Evolutionary conservation across 176 grass and related monocot genomes (phyloP).

Genomic region (Typha latifolia): DNA sequence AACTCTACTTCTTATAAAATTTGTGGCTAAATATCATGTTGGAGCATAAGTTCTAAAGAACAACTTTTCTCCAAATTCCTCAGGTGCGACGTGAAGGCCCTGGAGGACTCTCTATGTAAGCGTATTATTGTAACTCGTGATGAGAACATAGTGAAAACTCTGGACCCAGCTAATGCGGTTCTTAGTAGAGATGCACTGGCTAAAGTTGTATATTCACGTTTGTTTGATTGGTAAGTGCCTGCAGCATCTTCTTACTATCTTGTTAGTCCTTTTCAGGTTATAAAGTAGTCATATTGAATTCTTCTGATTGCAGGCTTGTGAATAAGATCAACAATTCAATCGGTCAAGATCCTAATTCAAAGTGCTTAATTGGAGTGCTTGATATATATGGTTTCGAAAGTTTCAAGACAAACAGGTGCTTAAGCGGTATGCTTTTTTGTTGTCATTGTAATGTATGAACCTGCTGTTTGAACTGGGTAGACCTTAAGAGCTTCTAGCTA

Average conservation of each 20-base stretch:
- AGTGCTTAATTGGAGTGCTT: slow-evolving; percentile 85
- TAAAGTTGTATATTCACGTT: slow-evolving; percentile 82
- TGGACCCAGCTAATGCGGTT: slow-evolving; percentile 60
- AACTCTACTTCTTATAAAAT: slow-evolving; percentile 20
- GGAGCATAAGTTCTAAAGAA: not conserved
- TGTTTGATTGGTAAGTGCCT: slow-evolving; percentile 85
- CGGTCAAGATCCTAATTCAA: slow-evolving; percentile 93
- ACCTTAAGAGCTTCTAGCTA: not conserved
- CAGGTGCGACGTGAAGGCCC: slow-evolving; percentile 75
- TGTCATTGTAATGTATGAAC: not conserved
- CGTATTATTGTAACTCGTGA: slow-evolving; percentile 88
- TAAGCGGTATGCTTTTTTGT: slow-evolving; percentile 50
- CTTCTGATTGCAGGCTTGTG: slow-evolving; percentile 69
- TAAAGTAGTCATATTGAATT: not conserved
- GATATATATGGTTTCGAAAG: slow-evolving; percentile 99
- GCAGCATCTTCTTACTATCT: slow-evolving; percentile 7
- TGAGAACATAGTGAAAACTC: slow-evolving; percentile 85
- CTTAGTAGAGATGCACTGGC: slow-evolving; percentile 91
- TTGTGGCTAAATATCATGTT: not conserved
- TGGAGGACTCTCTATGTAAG: slow-evolving; percentile 88
- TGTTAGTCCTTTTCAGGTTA: not conserved
- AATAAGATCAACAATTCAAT: slow-evolving; percentile 94
- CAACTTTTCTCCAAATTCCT: not conserved
- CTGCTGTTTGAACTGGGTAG: not conserved
- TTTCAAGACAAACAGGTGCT: slow-evolving; percentile 99